Evolutionary conservation across 768 basidiomycete genomes (phyloP), one percentile per base, ranked within the genome.

Genomic region (Calocybe indica): DNA sequence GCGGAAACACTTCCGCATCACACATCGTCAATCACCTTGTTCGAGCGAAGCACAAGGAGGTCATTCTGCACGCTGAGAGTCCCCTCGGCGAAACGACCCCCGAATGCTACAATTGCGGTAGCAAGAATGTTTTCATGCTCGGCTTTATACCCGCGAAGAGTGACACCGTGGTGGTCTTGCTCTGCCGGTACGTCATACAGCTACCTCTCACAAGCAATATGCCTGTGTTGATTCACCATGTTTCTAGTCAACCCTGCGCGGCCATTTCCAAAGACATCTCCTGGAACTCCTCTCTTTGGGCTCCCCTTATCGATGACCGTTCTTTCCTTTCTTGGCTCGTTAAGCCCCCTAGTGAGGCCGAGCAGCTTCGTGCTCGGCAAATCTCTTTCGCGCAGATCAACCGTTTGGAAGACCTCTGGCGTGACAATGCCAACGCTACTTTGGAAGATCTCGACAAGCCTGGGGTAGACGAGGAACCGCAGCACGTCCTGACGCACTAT

Each of bases 21-120:
- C 96, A 99, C 63, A 98, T 99, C 58, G 95, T 99, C 55, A 97
- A 97, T 66, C 96, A 99, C 70, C 80, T 99, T 50, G 96, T 99
- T 42, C 92, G 95, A 60, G 94, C 96, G 30, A 97, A 97, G 69
- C 96, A 99, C 72, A 97, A 97, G 71, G 96, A 99, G 62, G 95
- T 99, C 52, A 90, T 95, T 51, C 70, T 99, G 30, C 96, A 99
- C 60, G 87, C 89, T 43, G 95, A 98, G 58, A 88, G 88, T 49
- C 92, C 95, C 2, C 75, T 99, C 3, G 96, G 96, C 1, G 96
- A 98, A 68, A 98, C 96, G 1, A 89, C 91, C 0, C 96, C 96
- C 0, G 96, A 99, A 70, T 99, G 96, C 65, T 99, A 99, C 74
- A 94, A 93, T 60, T 99, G 96, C 61, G 96, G 96, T 11, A 94